Conservation (phyloP, 202 grass and related monocot species). For the Panicum hallii region DNA sequence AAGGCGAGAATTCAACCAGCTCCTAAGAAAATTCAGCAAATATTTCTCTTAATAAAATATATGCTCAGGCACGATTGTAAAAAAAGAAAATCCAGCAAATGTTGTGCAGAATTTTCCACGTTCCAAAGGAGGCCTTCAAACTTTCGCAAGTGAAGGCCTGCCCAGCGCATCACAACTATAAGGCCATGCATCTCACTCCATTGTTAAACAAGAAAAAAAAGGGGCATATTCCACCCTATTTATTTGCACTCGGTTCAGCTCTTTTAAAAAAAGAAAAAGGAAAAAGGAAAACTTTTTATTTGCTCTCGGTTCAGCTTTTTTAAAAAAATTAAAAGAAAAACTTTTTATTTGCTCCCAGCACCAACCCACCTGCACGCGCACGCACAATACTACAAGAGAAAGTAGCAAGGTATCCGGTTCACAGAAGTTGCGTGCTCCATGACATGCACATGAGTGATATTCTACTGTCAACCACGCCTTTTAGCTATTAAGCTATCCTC, state of each 20-base stretch:
- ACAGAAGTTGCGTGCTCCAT: slow-evolving; percentile 7
- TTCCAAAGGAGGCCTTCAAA: not conserved
- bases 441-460: slow-evolving; percentile 19
- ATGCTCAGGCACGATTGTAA: too few relatives aligned
- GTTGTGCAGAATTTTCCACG: too few relatives aligned
- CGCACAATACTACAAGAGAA: not conserved
- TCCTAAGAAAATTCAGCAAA: too few relatives aligned
- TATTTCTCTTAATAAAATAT: too few relatives aligned
- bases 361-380: not conserved
- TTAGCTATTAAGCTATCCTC: slow-evolving; percentile 2
- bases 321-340: not conserved
- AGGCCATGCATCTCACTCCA: not conserved
- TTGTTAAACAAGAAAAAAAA: not conserved
- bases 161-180: not conserved
- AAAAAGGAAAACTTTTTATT: not conserved
- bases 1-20: too few relatives aligned
- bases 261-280: not conserved
- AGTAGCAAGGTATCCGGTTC: slow-evolving; percentile 9
- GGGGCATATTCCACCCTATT: not conserved
- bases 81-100: too few relatives aligned
- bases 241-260: not conserved
- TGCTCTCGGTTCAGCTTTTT: not conserved
- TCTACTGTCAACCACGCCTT: not conserved
- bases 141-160: not conserved
- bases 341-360: not conserved